These are phyloP conservation scores for Gaertneriomyces sp. DNA, from an alignment of 192 early-diverging fungal species.

Conservation along the genomic window DNA sequence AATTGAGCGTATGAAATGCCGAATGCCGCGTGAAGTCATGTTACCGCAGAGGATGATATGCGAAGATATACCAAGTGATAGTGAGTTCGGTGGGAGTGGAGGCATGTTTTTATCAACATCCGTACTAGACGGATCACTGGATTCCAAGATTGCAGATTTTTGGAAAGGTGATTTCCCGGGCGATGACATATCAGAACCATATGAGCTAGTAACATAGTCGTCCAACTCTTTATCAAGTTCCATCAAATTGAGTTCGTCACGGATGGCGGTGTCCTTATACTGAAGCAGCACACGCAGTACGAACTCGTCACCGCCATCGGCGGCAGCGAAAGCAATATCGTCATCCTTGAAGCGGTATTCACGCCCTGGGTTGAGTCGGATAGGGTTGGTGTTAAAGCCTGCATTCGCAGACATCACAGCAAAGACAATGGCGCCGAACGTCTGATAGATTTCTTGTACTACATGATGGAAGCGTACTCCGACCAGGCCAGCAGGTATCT, in stretches of 20 bases:
- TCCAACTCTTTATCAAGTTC: constrained; percentile 42
- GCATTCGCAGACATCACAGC: constrained; percentile 38
- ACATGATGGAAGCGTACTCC: constrained; percentile 38
- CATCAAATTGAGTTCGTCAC: constrained; percentile 30
- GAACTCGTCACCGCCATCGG: constrained; percentile 41
- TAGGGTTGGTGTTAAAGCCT: constrained; percentile 32
- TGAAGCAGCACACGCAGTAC: constrained; percentile 43
- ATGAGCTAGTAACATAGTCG: neutral
- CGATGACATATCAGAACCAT: no score
- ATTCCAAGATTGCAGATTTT: no score
- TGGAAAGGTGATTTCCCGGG: no score
- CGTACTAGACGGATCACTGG: no score
- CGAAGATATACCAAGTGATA: neutral
- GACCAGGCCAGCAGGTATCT: constrained; percentile 41
- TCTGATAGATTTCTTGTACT: constrained; percentile 33
- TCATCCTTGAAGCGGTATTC: constrained; percentile 32
- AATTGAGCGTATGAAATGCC: constrained; percentile 44
- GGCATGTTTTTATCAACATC: neutral
- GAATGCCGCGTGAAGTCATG: constrained; percentile 39
- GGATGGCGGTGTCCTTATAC: constrained; percentile 38
- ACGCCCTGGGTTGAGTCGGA: constrained; percentile 38
- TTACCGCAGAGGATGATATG: constrained; percentile 51
- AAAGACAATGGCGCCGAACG: constrained; percentile 45
- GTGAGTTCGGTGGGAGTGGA: neutral
- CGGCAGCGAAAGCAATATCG: constrained; percentile 44